Evolutionary conservation across 129 eudicot genomes (phyloP).

Genomic region (Artemisia annua): DNA sequence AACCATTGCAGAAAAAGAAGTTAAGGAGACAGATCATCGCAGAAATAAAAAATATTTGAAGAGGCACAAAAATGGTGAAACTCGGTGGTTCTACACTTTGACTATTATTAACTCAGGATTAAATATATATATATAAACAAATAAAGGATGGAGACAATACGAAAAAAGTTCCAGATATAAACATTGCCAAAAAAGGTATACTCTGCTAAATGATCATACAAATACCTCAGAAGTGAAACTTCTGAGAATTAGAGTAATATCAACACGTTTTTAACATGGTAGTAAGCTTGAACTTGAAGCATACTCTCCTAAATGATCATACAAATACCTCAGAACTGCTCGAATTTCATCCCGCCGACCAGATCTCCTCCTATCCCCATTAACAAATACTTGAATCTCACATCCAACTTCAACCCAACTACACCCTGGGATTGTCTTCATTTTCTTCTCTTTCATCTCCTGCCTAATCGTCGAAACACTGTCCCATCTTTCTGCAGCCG

Average conservation of each 20-base stretch:
- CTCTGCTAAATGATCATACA: conserved; percentile 40
- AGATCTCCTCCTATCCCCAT: conserved; percentile 41
- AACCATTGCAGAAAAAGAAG: too few species aligned
- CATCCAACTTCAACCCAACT: conserved; percentile 74
- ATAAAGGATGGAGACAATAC: too few species aligned
- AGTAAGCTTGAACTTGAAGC: conserved; percentile 16
- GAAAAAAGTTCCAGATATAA: too few species aligned
- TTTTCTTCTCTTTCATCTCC: conserved; percentile 60
- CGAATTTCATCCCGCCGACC: conserved; percentile 37
- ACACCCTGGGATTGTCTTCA: conserved; percentile 65
- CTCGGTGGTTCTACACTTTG: too few species aligned
- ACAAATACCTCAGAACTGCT: conserved; percentile 34
- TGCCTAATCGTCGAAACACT: conserved; percentile 41
- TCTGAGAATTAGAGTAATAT: too few species aligned
- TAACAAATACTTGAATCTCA: conserved; percentile 58
- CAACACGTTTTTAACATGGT: not conserved
- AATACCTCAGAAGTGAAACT: conserved; percentile 27
- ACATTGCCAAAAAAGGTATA: too few species aligned
- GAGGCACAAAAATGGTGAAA: too few species aligned
- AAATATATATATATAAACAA: too few species aligned
- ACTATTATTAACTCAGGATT: too few species aligned
- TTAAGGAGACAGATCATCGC: too few species aligned
- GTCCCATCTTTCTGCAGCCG: conserved; percentile 71
- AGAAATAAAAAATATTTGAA: too few species aligned
- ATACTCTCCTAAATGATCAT: conserved; percentile 38